Evolutionary conservation across 352 stramenopile genomes (phyloP), one percentile per base, ranked within the genome.

Genomic region (Phytophthora pini): DNA sequence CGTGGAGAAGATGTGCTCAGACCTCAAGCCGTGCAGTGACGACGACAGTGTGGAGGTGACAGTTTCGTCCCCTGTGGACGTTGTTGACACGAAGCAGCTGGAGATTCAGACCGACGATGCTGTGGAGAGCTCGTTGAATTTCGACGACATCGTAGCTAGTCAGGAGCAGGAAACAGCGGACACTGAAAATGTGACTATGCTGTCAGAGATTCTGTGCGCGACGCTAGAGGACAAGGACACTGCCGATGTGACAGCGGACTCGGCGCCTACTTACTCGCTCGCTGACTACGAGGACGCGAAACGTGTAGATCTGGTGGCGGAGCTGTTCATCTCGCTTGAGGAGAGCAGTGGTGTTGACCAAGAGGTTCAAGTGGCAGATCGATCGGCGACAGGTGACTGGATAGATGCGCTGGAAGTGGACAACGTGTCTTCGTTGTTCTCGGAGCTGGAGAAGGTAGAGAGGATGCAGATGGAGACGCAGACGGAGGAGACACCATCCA

Each of bases 351-450:
- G 22, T n/a, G 50, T n/a, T 22, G 7, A 4, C 20, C 56, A 51
- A 58, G 61, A 60, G 36, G 47, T 26, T 29, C 22, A 54, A 40
- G 47, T 45, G 44, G 36, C 62, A 52, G 38, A 61, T 24, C 36
- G n/a, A 50, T 62, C 49, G 40, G 29, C 40, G 36, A 72, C 56
- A 22, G 46, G 59, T 12, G 72, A 84, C 50, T 86, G 74, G 76
- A 88, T 85, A 32, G 76, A 83, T 45, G 55, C 76, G 46, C 68
- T 88, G 27, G 78, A 86, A 43, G 77, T 88, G 27, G 74, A 85
- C 65, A 79, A 81, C 50, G 52, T 83, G 12, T 65, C 77, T 29
- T 61, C 32, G 44, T 59, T 90, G 39, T 84, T 88, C 38, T 65
- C 58, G n/a, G 70, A 86, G 40, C 57, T 87, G 43, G 77, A 86